Base-by-base conservation (phyloP, 2,329 filamentous ascomycete genomes). In the Phyllosticta citribraziliensis region DNA sequence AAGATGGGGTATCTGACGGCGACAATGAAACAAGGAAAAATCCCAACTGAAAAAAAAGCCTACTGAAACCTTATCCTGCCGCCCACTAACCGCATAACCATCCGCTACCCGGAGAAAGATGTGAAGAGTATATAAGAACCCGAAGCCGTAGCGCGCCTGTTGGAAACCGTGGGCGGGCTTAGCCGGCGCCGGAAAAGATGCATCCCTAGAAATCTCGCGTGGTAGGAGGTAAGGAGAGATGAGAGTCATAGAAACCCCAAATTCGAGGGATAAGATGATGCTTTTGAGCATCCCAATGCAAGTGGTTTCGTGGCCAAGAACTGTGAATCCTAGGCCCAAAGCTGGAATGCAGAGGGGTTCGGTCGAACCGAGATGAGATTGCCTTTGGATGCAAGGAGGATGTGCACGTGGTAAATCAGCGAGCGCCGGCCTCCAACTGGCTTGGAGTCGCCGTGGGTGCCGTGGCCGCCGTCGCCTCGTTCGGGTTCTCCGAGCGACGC, bases 401-500 rank as follows among this genome's bases (percentile, higher is more conserved):
- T 17, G 33, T 40, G 33, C 33, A 40, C 33, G 33, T 40, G 33
- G 33, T 40, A 11, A 14, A 55, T 60, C 58, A 65, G 14, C 62
- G 47, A 9, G 63, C 61, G 17, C 63, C 64, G 33, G 64, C 63
- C 54, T 65, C 64, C 25, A 65, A 50, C 56, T 65, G 64, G 20
- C 53, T 56, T 10, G 64, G 64, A 20, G 64, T 64, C 6, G 64
- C 59, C 14, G 55, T 24, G 35, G 56, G 52, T 5, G 61, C 30
- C 19, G 55, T 24, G 27, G 56, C 50, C 3, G 61, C 30, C 20
- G 54, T 54, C 17, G 33, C 63, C 12, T 55, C 30, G 52, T 65
- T 65, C 6, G 69, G 53, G 40, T 70, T 64, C 51, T 69, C 66
- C 17, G 61, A 57, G n/a, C 63, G 55, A 24, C 65, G 63, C 55